phyloP scores from a whole-genome alignment of 2,329 filamentous ascomycete genomes.

The Fusarium pseudoanthophilum region DNA sequence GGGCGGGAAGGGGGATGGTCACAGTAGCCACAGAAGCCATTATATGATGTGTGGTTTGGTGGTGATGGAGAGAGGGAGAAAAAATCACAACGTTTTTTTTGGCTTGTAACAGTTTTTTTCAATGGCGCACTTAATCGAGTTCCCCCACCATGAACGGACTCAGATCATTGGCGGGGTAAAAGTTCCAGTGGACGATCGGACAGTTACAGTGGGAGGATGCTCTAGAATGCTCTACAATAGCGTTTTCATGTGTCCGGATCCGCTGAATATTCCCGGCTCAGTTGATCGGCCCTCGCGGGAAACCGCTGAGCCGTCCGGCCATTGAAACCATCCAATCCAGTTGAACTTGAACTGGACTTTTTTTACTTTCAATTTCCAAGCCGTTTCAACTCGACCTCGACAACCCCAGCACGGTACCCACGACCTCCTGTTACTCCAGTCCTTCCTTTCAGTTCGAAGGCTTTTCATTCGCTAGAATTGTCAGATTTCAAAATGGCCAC shows the following conservation, averaged over 20 bases:
- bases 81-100: slow-evolving; percentile 30
- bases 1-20: slow-evolving; percentile 74
- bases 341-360: slow-evolving; percentile 13
- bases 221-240: background rate
- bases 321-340: background rate
- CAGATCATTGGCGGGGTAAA: slow-evolving; percentile 41
- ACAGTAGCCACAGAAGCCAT: slow-evolving; percentile 75
- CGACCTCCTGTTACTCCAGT: background rate
- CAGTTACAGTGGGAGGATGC: slow-evolving; percentile 7
- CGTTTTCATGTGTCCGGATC: background rate
- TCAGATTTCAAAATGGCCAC: slow-evolving; percentile 28
- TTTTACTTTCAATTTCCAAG: slow-evolving; percentile 23
- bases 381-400: background rate
- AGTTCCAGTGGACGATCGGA: slow-evolving; percentile 6
- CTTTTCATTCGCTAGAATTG: background rate
- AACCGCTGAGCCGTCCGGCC: background rate
- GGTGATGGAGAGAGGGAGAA: slow-evolving; percentile 28
- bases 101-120: slow-evolving; percentile 30
- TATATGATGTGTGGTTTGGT: slow-evolving; percentile 35
- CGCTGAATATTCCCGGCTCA: background rate
- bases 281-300: background rate
- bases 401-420: background rate
- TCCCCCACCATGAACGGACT: slow-evolving; percentile 36
- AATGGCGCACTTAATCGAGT: slow-evolving; percentile 18
- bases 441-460: too few species aligned